Base-by-base conservation (phyloP, 1,284 basidiomycete species). In the Ustilago shanxiensis region DNA sequence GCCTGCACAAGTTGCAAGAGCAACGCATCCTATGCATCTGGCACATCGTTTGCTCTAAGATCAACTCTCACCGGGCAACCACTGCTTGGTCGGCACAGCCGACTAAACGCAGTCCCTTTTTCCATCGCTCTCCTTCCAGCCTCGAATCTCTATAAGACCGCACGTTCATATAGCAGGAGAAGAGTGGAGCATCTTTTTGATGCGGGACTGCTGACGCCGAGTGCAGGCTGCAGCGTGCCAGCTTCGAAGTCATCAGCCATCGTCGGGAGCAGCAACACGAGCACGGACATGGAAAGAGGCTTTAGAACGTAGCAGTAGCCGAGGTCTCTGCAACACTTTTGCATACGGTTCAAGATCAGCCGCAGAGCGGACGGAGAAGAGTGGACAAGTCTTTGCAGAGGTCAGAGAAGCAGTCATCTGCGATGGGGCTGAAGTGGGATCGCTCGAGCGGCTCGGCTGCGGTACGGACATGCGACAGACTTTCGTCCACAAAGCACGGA, bases 291-390 rank as follows among this genome's bases (percentile, higher is more conserved):
- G 41, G 33, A 14, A 24, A n/a, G 29, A 2, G 44, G 35, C 47
- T 45, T 18, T 29, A 28, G 14, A 45, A 39, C 56, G 45, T 29
- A 31, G 4, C 7, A 7, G 10, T 52, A 52, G n/a, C 57, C 56
- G 60, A 69, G 66, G 28, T 52, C 26, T 51, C 14, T 24, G 49
- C 41, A 55, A 57, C 61, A 57, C 55, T n/a, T 52, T 59, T 18
- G 44, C 18, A 22, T 20, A 54, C 9, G 28, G 20, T 50, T 29
- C 53, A 20, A 54, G 20, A 13, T 20, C 53, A 39, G 22, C 49
- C 18, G 44, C 44, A 11, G 44, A 45, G 11, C 45, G 45, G 45
- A 28, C 45, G 6, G 20, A 39, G 26, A n/a, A n/a, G 39, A 33
- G 7, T 58, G 50, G 56, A 59, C 63, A 54, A 47, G 57, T 22